A percentile compares a stretch with the other conserved stretches of the same genome.
phyloP scores from a whole-genome alignment of 441 rosid species.

The Pelargonium cotyledonis region DNA sequence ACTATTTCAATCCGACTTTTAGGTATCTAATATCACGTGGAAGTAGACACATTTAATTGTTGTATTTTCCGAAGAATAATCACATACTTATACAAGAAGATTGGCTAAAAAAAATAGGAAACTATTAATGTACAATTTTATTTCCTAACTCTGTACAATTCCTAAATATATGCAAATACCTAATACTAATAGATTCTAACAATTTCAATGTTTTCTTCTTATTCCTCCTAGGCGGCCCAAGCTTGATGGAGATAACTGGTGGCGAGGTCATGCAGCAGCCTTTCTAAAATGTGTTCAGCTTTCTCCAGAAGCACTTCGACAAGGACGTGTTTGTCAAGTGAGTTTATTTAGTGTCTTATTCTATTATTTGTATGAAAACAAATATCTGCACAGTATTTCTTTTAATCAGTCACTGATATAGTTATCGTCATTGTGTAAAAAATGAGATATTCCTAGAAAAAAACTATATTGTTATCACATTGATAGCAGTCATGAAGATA shows the following conservation, averaged over 20 bases:
- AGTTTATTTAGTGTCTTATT: conserved; percentile 10
- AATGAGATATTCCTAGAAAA: background rate
- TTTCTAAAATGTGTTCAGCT: conserved; percentile 58
- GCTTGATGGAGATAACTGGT: conserved; percentile 87
- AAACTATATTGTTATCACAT: background rate
- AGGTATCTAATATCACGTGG: too few species aligned
- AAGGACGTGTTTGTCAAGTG: conserved; percentile 76
- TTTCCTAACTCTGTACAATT: too few species aligned
- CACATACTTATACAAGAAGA: too few species aligned
- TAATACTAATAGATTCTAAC: too few species aligned
- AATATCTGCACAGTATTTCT: conserved; percentile 2
- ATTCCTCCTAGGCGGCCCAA: conserved; percentile 48
- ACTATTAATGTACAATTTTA: too few species aligned
- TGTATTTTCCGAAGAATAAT: too few species aligned
- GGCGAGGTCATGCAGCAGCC: conserved; percentile 96
- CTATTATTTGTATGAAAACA: background rate
- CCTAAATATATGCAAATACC: too few species aligned
- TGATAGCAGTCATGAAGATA: background rate
- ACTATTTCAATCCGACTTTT: too few species aligned
- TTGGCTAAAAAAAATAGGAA: too few species aligned
- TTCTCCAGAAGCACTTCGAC: conserved; percentile 58
- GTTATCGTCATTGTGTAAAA: background rate
- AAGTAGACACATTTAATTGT: too few species aligned
- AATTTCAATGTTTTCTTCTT: conserved; percentile 10
- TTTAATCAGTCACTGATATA: background rate